Conservation (phyloP, 495 filamentous ascomycete species). For the Neurospora sp. region DNA sequence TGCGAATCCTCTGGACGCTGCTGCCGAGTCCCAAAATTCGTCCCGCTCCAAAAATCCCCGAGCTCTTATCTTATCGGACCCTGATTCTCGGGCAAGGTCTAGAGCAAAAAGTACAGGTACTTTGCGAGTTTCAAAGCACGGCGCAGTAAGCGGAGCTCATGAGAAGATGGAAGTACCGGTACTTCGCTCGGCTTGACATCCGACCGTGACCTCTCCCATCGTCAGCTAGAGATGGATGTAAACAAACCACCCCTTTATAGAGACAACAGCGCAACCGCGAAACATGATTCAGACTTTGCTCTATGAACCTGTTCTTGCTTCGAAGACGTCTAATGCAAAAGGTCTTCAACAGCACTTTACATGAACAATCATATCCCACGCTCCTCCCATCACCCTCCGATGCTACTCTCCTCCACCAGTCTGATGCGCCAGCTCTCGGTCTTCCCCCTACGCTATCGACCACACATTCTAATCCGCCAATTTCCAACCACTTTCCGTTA, state of each 20-base stretch:
- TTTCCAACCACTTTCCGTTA: not conserved
- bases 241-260: not conserved
- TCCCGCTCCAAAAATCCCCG: conserved; percentile 4
- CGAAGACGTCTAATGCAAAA: not conserved
- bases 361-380: not conserved
- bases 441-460: not conserved
- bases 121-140: rapidly evolving
- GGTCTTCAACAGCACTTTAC: not conserved
- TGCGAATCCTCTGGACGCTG: not conserved
- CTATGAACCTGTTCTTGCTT: no score
- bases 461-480: not conserved
- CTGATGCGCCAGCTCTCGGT: no score
- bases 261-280: not conserved
- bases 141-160: no score
- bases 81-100: not conserved
- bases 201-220: not conserved
- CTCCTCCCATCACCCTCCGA: not conserved
- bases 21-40: conserved; percentile 1
- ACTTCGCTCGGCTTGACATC: not conserved
- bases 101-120: not conserved
- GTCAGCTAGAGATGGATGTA: not conserved
- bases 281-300: not conserved
- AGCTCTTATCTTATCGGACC: not conserved
- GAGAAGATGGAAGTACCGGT: no score
- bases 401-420: not conserved